phyloP scores from a whole-genome alignment of 495 filamentous ascomycete species.

The Podospora fimiseda region DNA sequence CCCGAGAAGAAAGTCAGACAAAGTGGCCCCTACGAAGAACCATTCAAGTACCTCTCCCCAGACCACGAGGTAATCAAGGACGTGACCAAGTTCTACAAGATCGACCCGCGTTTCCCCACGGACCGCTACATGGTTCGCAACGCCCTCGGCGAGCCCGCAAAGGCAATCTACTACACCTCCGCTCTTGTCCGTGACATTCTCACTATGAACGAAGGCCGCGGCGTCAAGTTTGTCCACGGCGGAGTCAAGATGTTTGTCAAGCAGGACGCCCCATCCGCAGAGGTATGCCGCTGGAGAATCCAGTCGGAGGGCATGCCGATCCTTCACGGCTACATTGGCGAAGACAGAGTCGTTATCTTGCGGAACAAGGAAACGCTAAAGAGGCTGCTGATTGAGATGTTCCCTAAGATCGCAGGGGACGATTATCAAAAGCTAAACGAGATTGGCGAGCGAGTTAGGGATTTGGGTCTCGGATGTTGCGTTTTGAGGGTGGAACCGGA shows the following conservation, averaged over 20 bases:
- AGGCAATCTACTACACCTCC: conserved; percentile 93
- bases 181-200: conserved; percentile 79
- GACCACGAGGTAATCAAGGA: conserved; percentile 65
- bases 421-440: conserved; percentile 74
- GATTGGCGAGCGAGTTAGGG: conserved; percentile 74
- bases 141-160: conserved; percentile 68
- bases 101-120: conserved; percentile 74
- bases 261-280: conserved; percentile 79
- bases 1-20: conserved; percentile 32
- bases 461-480: conserved; percentile 85
- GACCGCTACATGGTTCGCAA: conserved; percentile 96
- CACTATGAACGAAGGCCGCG: conserved; percentile 71
- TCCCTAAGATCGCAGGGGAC: conserved; percentile 65
- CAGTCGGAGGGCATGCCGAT: conserved; percentile 89
- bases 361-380: conserved; percentile 68
- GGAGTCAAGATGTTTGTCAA: conserved; percentile 98
- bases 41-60: conserved; percentile 77
- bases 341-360: conserved; percentile 65
- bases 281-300: conserved; percentile 87
- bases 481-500: conserved; percentile 75
- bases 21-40: conserved; percentile 64
- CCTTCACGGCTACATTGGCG: conserved; percentile 79
- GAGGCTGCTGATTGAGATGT: conserved; percentile 85
- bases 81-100: conserved; percentile 74
- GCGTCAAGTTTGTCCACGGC: conserved; percentile 92